Evolutionary conservation across 192 early-diverging fungal species (phyloP), one percentile per base, ranked within the genome.

Genomic region (Coemansia pectinata): DNA sequence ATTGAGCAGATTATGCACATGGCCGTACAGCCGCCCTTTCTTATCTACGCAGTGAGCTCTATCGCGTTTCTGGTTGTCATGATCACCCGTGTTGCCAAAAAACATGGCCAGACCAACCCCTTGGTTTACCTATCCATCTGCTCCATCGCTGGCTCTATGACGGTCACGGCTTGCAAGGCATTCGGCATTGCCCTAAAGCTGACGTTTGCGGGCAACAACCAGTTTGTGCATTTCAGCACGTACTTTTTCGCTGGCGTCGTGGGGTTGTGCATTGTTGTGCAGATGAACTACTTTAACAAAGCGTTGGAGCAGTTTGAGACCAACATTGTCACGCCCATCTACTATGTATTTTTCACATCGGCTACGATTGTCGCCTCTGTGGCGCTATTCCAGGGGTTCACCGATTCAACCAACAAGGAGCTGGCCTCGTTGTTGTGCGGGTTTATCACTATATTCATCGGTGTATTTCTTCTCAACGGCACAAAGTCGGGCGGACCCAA

Each of bases 271-370:
- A 95, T 95, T 62, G 81, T 97, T n/a, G 90, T 91, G 34, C 96
- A 98, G 85, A 93, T 97, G 90, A 98, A 98, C 79, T 98, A 97
- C 79, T 95, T 98, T 67, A 98, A 98, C 86, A 98, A 97, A 85
- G 94, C 96, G 19, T 81, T 98, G 33, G 94, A 94, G 69, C 81
- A 90, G 66, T 98, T 96, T 74, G 92, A 92, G 25, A 97, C 96
- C 55, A 96, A 96, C 73, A 76, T 94, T 27, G 92, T 94, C 41
- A 93, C 88, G 68, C 89, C 91, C 61, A 92, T 98, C 68, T 98
- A 98, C 86, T 98, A 93, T 69, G 96, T 98, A 19, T 92, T 93
- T 66, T 98, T 98, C 76, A 98, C 95, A 50, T 94, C 95, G 14
- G 93, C 95, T 15, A 98, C 96, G 0, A 94, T 98, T 60, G 76